Evolutionary conservation across 805 yeast genomes (phyloP).

Genomic region (Metschnikowia continentalis): DNA sequence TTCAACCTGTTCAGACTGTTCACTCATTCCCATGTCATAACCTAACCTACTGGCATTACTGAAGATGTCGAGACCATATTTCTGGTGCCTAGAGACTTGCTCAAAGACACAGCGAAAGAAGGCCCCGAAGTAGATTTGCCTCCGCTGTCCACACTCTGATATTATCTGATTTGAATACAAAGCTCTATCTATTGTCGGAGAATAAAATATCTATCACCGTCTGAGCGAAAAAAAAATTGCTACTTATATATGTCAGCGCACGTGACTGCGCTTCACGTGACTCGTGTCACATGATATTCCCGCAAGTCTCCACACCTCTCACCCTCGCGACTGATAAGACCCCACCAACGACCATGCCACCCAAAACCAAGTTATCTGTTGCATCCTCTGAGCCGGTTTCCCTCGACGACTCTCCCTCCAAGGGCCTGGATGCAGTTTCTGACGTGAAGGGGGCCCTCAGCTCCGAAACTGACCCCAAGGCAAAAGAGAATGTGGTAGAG

Average conservation of each 20-base stretch:
- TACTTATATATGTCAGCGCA: neutral
- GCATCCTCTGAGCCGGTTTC: conserved; percentile 35
- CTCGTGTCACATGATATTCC: neutral
- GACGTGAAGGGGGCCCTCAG: conserved; percentile 2
- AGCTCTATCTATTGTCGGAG: conserved; percentile 44
- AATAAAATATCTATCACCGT: conserved; percentile 23
- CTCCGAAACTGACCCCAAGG: neutral
- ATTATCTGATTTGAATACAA: conserved; percentile 25
- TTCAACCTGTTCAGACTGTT: neutral
- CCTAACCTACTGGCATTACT: neutral
- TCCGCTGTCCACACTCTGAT: conserved; percentile 47
- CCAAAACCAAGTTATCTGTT: conserved; percentile 24
- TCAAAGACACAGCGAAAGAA: conserved; percentile 8
- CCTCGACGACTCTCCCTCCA: conserved; percentile 15
- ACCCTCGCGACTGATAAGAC: neutral
- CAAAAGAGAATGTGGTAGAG: neutral
- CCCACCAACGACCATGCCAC: conserved; percentile 4
- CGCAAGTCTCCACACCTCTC: conserved; percentile 1
- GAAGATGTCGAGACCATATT: conserved; percentile 1
- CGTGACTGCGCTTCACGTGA: conserved; percentile 1
- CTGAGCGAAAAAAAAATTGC: conserved; percentile 7
- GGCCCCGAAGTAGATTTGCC: conserved; percentile 23
- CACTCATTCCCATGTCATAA: no score
- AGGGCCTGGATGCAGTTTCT: neutral
- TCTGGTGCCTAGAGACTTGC: neutral